A percentile compares a stretch with the other conserved stretches of the same genome.
phyloP scores from a whole-genome alignment of 83 land plant species.

The Thuja plicata region DNA sequence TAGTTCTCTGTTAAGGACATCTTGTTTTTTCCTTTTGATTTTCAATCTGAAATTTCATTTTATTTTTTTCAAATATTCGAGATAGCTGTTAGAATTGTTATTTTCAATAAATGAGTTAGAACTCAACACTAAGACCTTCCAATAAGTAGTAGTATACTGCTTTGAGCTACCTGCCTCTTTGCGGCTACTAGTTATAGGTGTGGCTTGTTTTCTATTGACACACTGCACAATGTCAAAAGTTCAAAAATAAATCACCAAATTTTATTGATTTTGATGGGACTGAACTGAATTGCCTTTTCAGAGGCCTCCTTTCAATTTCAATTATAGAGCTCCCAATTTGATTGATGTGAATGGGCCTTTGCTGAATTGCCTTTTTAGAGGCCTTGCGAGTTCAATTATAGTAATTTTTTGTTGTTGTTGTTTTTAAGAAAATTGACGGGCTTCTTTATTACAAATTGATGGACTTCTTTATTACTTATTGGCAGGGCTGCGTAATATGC shows the following conservation, averaged over 20 bases:
- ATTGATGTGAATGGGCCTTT: background rate
- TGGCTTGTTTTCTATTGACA: background rate
- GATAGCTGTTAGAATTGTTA: background rate
- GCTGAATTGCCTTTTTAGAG: background rate
- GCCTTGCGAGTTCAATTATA: background rate
- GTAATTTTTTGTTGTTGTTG: background rate
- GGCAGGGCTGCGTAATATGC: constrained; percentile 78
- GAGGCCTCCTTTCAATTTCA: background rate
- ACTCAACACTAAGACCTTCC: background rate
- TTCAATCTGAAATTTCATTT: background rate
- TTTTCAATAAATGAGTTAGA: background rate
- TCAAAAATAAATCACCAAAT: background rate
- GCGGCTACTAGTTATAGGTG: background rate
- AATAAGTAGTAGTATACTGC: background rate
- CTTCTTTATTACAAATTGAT: background rate
- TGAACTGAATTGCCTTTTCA: background rate
- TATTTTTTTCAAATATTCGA: background rate
- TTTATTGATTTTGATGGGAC: background rate
- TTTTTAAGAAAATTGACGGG: background rate
- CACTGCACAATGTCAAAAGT: background rate
- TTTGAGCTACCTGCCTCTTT: background rate
- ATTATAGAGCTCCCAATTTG: background rate
- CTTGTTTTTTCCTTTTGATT: background rate
- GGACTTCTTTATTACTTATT: background rate
- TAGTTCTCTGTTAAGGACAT: background rate